Evolutionary conservation across 78 protist species (phyloP).

Genomic region (Tieghemostelium lacteum): DNA sequence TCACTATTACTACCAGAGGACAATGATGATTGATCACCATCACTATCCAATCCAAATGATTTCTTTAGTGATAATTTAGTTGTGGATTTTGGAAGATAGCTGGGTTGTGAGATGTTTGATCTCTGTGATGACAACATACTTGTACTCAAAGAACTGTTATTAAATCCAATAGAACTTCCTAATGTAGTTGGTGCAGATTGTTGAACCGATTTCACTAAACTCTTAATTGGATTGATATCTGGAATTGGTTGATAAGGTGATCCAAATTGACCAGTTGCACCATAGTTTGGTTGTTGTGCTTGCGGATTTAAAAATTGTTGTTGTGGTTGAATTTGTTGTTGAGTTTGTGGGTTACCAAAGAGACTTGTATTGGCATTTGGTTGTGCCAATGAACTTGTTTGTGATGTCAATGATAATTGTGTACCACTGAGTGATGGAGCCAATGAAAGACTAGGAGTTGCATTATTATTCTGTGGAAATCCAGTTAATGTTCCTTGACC

Average conservation of each 20-base stretch:
- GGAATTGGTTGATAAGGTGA: constrained; percentile 62
- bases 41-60: not conserved
- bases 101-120: constrained; percentile 18
- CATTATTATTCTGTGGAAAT: not conserved
- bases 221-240: constrained; percentile 1
- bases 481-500: too few relatives aligned
- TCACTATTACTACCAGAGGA: not conserved
- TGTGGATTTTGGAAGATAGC: constrained; percentile 51
- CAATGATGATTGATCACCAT: not conserved
- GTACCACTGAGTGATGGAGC: constrained; percentile 6
- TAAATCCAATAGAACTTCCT: not conserved
- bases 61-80: constrained; percentile 32
- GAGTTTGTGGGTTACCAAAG: not conserved
- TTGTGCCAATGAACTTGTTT: not conserved
- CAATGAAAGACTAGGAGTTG: too few relatives aligned
- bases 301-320: not conserved
- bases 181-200: constrained; percentile 14
- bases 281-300: not conserved
- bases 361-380: not conserved
- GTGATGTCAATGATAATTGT: not conserved
- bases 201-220: not conserved
- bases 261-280: too few relatives aligned
- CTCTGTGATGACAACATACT: too few relatives aligned
- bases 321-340: too few relatives aligned
- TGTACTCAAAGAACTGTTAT: too few relatives aligned